Base-by-base conservation (phyloP, 768 basidiomycete species). In the Suillus bovinus region DNA sequence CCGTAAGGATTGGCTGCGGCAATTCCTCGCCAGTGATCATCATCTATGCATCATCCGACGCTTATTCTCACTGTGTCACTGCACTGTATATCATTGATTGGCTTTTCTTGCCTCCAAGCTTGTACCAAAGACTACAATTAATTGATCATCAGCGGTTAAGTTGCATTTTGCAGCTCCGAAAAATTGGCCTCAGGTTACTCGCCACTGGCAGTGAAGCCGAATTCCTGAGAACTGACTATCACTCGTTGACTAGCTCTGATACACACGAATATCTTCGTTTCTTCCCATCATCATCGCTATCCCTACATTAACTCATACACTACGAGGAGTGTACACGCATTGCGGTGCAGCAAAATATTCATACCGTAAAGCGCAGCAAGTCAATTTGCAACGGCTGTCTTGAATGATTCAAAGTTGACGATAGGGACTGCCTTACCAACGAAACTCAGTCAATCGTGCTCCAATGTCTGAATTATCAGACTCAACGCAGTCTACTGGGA, bases 391-490 rank as follows among this genome's bases (percentile, higher is more conserved):
- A 52, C 50, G 17, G 20, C 10, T 52, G 9, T 24, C 54, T 56
- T 39, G 55, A 39, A 39, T 56, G 38, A 56, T 56, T 39, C 55
- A 39, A 29, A 27, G 33, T 14, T 24, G 20, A 29, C 24, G 17
- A 56, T 27, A 20, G 17, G 36, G 24, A 20, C 24, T 27, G 17
- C 17, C 55, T 49, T 55, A 47, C 39, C 38, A n/a, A 27, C 27
- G 20, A 41, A 46, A 34, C 52, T 29, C 38, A n/a, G 22, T 13
- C 46, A 53, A n/a, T 60, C n/a, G 55, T 57, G 5, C 44, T 62
- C 29, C 17, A 31, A 64, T 64, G 63, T 63, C 59, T 57, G 38
- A 41, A 47, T 46, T 31, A 34, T 36, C 41, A 17, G 29, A 36
- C 31, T 33, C 34, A 62, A 64, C 52, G 49, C 47, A 14, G 9